Base-by-base conservation (phyloP, 768 basidiomycete species). In the Suillus subluteus region DNA sequence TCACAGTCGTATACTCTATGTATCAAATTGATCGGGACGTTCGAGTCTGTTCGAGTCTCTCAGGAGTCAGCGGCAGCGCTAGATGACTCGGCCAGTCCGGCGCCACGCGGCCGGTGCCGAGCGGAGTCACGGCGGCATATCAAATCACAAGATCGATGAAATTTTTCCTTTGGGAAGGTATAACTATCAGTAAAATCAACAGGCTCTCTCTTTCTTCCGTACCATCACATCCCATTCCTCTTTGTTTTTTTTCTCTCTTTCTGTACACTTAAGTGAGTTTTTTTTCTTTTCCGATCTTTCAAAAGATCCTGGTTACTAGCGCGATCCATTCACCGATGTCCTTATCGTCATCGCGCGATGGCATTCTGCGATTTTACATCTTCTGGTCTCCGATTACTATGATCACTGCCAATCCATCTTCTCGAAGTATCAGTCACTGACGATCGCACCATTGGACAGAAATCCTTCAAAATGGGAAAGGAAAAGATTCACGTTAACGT, bases 401-500 rank as follows among this genome's bases (percentile, higher is more conserved):
- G 78, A 78, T 78, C 68, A 35, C 56, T 59, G 48, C 62, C 68
- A 69, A 77, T 77, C 68, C 41, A 8, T 44, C 44, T 70, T 8
- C 23, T 4, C 37, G 44, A 67, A 37, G 26, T 15, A 66, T 37
- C 30, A 23, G n/a, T 41, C 69, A 41, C 68, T 73, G 30, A 79
- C 61, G 30, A 43, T 30, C 30, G 59, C 59, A 23, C 40, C 43
- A 68, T 23, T 62, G 30, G 64, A 35, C 71, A 86, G 85, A 87
- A 87, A 79, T 80, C 81, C 78, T 73, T 75, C 73, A 89, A 88
- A 89, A 95, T 95, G 95, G 95, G 94, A 90, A 96, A 96, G 86
- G 95, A 96, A 72, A 96, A 96, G 86, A 82, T 74, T 75, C 95
- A 98, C 90, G 89, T 98, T 87, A 97, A 97, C 90, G 95, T 96